Percentiles rank a stretch among this genome's conserved stretches.
phyloP scores from a whole-genome alignment of 371 early-diverging fungal genomes.

The Synchytrium microbalum region DNA sequence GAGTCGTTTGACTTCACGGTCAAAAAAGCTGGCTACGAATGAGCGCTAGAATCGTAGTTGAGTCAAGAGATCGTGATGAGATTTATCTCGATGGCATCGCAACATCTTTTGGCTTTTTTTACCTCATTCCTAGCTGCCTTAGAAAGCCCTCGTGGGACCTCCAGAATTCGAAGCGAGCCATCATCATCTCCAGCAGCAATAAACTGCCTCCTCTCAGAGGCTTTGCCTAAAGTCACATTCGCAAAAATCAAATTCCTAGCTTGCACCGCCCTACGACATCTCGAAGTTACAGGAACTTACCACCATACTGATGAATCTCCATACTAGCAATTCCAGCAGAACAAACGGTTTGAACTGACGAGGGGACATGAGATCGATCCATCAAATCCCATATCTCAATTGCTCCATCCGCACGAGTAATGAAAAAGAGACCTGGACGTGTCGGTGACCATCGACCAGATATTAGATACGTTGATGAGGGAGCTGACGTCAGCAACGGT shows the following conservation, averaged over 20 bases:
- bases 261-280: neutral
- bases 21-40: slow-evolving; percentile 36
- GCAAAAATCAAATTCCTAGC: neutral
- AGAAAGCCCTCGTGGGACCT: slow-evolving; percentile 40
- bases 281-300: slow-evolving; percentile 4
- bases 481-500: slow-evolving; percentile 35
- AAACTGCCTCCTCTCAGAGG: slow-evolving; percentile 26
- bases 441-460: slow-evolving; percentile 48
- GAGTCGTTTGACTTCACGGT: slow-evolving; percentile 42
- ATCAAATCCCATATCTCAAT: slow-evolving; percentile 51
- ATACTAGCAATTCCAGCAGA: slow-evolving; percentile 36
- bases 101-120: neutral
- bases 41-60: slow-evolving; percentile 5
- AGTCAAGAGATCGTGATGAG: neutral
- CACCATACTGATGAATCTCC: slow-evolving; percentile 30
- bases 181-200: slow-evolving; percentile 62
- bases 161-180: slow-evolving; percentile 53
- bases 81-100: neutral
- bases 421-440: slow-evolving; percentile 48
- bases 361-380: slow-evolving; percentile 39
- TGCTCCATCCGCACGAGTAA: slow-evolving; percentile 41
- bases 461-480: slow-evolving; percentile 25
- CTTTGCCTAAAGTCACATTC: neutral
- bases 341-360: slow-evolving; percentile 38
- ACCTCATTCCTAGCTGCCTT: slow-evolving; percentile 45